Base-by-base conservation (phyloP, 164 flowering plant species). In the Dillenia suffruticosa region DNA sequence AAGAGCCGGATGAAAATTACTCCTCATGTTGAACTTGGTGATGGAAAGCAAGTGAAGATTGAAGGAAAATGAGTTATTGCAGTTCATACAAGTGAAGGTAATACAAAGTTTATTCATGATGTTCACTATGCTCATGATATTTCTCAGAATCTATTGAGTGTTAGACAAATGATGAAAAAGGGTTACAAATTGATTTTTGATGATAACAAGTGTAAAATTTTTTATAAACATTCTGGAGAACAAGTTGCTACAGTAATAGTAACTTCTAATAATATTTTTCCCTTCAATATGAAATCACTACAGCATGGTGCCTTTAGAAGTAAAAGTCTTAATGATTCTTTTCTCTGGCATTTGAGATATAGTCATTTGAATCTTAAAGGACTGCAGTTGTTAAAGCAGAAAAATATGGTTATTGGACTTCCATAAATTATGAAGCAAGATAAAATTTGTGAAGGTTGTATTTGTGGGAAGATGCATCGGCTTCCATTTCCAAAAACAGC, bases 1-100 rank as follows among this genome's bases (percentile, higher is more conserved):
- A 13, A 22, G n/a, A 12, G 0, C 11, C 65, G 53, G 69, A 60
- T 57, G 68, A 65, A 19, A 43, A 54, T 14, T 10, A 51, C 10
- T 56, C 43, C 57, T 8, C 49, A 53, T 12, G 59, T 67, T 51
- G 67, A 67, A 58, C 46, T 62, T 26, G 54, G 58, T n/a, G 63
- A 59, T 17, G n/a, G 62, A 1, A 56, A 10, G 19, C 11, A 9
- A 22, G 15, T 19, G 12, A 16, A 17, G 32, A 65, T 45, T 12
- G 53, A 19, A 53, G 43, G 43, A 9, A 54, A 64, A 9, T 56
- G 52, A 44, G 10, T 49, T 0, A 46, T 69, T 46, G 44, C 9
- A 22, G 49, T 65, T 12, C 15, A n/a, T n/a, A n/a, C n/a, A n/a
- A n/a, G n/a, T n/a, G n/a, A n/a, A n/a, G n/a, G n/a, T n/a, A n/a